Percentiles rank a stretch among this genome's conserved stretches.
Conservation (phyloP, 192 early-diverging fungal genomes). For the Podila horticola region DNA sequence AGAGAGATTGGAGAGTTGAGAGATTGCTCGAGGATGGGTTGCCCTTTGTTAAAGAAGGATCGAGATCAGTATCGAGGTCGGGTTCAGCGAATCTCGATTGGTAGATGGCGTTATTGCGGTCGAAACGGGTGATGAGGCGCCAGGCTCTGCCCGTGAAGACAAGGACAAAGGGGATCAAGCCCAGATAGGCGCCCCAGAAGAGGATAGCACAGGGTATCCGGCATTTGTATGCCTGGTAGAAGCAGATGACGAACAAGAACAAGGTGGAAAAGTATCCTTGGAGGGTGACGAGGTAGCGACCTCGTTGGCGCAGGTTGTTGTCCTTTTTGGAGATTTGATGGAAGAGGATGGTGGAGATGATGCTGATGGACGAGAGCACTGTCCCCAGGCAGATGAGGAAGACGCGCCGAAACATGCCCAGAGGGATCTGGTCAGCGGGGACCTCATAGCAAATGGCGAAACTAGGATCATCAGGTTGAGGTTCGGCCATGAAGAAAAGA, state of each 20-base stretch:
- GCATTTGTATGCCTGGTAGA: conserved; percentile 26
- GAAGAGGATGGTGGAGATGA: conserved; percentile 27
- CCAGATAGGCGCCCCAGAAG: conserved; percentile 24
- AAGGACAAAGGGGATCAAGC: conserved; percentile 27
- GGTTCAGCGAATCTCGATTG: conserved; percentile 40
- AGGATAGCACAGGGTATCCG: conserved; percentile 25
- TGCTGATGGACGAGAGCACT: conserved; percentile 6
- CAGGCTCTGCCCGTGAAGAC: conserved; percentile 24
- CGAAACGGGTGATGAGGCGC: conserved; percentile 36
- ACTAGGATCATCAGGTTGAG: background rate
- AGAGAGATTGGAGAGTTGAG: background rate
- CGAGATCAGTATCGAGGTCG: conserved; percentile 2
- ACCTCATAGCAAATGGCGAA: background rate
- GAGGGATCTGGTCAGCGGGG: background rate
- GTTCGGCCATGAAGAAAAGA: background rate
- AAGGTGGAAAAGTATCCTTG: conserved; percentile 29
- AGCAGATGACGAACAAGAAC: conserved; percentile 12
- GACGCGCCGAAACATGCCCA: conserved; percentile 15
- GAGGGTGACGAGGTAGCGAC: conserved; percentile 34
- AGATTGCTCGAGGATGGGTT: background rate
- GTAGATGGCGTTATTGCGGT: conserved; percentile 43
- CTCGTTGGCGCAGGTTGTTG: conserved; percentile 45
- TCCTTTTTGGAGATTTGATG: conserved; percentile 42
- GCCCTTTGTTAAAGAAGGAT: background rate
- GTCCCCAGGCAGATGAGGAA: conserved; percentile 13